phyloP scores from a whole-genome alignment of 768 basidiomycete genomes.

The Antrodiella citrinella region DNA sequence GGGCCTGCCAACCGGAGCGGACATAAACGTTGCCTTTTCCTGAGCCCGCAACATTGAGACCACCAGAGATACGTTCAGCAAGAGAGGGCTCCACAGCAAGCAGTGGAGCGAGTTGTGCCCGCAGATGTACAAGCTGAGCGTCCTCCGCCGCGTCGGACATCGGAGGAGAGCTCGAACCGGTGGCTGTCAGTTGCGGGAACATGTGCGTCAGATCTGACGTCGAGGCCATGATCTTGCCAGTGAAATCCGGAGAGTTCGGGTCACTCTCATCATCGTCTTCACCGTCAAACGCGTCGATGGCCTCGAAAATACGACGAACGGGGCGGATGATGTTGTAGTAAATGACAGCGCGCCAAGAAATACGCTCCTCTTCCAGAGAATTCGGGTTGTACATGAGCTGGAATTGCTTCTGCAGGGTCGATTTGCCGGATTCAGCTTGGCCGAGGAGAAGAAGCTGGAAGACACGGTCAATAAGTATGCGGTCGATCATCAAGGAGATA shows the following conservation, averaged over 20 bases:
- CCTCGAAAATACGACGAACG: constrained; percentile 30
- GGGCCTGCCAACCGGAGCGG: constrained; percentile 74
- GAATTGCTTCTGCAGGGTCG: constrained; percentile 80
- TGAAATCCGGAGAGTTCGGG: constrained; percentile 13
- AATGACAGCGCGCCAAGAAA: constrained; percentile 72
- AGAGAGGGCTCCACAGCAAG: constrained; percentile 54
- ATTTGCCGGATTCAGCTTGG: constrained; percentile 75
- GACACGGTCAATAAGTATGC: too few relatives aligned
- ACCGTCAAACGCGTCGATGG: constrained; percentile 25
- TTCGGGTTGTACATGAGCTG: constrained; percentile 71
- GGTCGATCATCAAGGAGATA: too few relatives aligned
- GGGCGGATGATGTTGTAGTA: constrained; percentile 63
- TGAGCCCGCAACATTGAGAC: constrained; percentile 64
- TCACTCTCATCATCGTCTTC: constrained; percentile 43
- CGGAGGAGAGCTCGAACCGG: background rate
- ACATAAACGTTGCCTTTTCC: constrained; percentile 66
- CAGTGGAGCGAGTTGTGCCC: constrained; percentile 51
- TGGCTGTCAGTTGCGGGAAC: background rate
- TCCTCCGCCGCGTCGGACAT: constrained; percentile 12
- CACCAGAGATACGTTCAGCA: constrained; percentile 67
- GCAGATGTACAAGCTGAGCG: constrained; percentile 28
- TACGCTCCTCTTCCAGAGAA: constrained; percentile 60
- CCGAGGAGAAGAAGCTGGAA: constrained; percentile 58
- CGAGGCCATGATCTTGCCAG: background rate
- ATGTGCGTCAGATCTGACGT: background rate